Base-by-base conservation (phyloP, 345 rosid genomes). In the Aquilaria sinensis region DNA sequence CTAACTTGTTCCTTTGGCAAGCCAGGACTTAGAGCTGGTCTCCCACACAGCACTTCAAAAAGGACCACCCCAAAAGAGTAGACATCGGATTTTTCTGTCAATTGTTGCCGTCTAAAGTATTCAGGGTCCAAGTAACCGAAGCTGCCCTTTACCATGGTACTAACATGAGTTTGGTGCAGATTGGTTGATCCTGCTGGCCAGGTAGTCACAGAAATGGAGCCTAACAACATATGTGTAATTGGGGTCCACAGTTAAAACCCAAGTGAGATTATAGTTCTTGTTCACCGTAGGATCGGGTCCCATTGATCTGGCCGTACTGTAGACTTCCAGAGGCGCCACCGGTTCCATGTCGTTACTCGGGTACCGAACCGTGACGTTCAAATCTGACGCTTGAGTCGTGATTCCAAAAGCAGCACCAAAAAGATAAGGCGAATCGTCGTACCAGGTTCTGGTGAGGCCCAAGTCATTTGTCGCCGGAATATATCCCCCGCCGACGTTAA, bases 41-140 rank as follows among this genome's bases (percentile, higher is more conserved):
- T 80, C 52, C 69, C 85, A 41, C 84, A 81, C 55, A 83, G 33
- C 30, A 70, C 87, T 71, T 83, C 89, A 14, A 83, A 80, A 5
- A 89, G 80, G 37, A 86, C 88, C 2, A 88, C 87, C 30, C 92
- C 92, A 5, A 88, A 86, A 10, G 92, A 83, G 79, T 86, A 86
- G 31, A 86, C 92, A 49, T 86, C 92, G 0, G 85, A 81, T 64
- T 89, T 84, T 48, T 86, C 93, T 0, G 87, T 86, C 53, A 86
- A 55, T 58, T 80, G 82, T 43, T 80, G 93, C 63, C 85, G 75
- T 32, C 75, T 65, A 51, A 81, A 84, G 74, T 86, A 82, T 9
- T 84, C 93, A 1, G 89, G 93, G 65, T 86, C 87, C 16, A 86
- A 73, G 67, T 84, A 86, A 2, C 87, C 89, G 56, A 86, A 86